Percentiles rank a stretch among this genome's conserved stretches.
phyloP scores from a whole-genome alignment of 768 basidiomycete species.

The Cystobasidium onofrii region DNA sequence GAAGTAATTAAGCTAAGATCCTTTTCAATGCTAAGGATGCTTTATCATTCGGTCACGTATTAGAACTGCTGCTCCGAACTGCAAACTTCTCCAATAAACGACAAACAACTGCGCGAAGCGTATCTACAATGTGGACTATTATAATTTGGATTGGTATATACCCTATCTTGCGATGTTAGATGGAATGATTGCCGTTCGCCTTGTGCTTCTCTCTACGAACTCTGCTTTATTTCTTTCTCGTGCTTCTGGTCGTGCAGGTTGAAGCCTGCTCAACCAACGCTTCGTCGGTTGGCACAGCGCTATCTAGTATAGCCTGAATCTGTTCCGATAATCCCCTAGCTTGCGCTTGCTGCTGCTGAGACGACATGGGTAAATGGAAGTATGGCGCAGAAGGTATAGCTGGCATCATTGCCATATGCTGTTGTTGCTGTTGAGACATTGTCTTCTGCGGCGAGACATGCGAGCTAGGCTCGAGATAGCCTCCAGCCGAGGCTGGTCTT shows the following conservation, averaged over 20 bases:
- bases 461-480: neutral
- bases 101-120: no score
- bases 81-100: neutral
- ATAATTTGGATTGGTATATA: no score
- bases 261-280: neutral
- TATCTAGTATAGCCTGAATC: slow-evolving; percentile 7
- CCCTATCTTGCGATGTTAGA: no score
- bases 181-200: no score
- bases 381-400: slow-evolving; percentile 2
- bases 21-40: no score
- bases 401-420: neutral
- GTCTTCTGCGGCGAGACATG: neutral
- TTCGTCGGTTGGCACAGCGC: neutral
- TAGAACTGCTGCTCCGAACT: neutral
- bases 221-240: neutral
- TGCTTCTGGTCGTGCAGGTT: neutral
- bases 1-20: no score
- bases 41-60: no score
- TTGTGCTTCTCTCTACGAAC: no score
- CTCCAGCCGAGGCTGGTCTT: neutral
- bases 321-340: neutral
- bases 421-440: neutral
- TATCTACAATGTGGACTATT: no score
- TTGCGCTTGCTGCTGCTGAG: slow-evolving; percentile 10
- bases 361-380: slow-evolving; percentile 6